Conservation (phyloP, 2,329 filamentous ascomycete species). For the Aspergillus persii region DNA sequence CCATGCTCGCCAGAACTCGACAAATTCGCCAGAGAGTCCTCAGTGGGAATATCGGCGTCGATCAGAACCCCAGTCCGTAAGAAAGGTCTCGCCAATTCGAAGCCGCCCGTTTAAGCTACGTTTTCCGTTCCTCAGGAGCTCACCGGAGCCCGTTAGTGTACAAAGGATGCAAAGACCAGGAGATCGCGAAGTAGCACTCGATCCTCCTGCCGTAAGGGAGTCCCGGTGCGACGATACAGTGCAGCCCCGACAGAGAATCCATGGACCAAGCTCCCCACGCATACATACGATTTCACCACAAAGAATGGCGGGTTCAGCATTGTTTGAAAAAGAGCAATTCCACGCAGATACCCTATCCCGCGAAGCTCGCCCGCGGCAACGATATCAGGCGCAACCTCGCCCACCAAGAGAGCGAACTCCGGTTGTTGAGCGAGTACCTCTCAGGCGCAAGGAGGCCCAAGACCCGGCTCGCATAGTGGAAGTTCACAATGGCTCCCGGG, state of each 20-base stretch:
- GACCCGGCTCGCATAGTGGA: slow-evolving; percentile 10
- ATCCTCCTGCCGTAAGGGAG: slow-evolving; percentile 10
- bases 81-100: slow-evolving; percentile 4
- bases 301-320: not conserved
- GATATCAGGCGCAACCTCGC: slow-evolving; percentile 2
- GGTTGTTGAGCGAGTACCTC: slow-evolving; percentile 15
- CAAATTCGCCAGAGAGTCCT: not conserved
- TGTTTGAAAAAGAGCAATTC: not conserved
- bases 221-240: slow-evolving; percentile 7
- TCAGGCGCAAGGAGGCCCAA: slow-evolving; percentile 7
- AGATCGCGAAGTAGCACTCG: slow-evolving; percentile 9
- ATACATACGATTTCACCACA: slow-evolving; percentile 8
- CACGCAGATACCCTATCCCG: not conserved
- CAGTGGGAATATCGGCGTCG: slow-evolving; percentile 10
- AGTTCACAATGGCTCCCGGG: slow-evolving; percentile 11
- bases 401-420: slow-evolving; percentile 19
- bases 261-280: slow-evolving; percentile 4
- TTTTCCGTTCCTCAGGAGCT: slow-evolving; percentile 16
- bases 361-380: slow-evolving; percentile 1
- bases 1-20: slow-evolving; percentile 9
- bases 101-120: slow-evolving; percentile 12
- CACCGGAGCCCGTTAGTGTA: not conserved
- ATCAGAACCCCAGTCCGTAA: not conserved
- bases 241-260: not conserved
- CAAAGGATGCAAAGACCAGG: not conserved